phyloP scores from a whole-genome alignment of 306 rosid species.

The Cicer judaicum region DNA sequence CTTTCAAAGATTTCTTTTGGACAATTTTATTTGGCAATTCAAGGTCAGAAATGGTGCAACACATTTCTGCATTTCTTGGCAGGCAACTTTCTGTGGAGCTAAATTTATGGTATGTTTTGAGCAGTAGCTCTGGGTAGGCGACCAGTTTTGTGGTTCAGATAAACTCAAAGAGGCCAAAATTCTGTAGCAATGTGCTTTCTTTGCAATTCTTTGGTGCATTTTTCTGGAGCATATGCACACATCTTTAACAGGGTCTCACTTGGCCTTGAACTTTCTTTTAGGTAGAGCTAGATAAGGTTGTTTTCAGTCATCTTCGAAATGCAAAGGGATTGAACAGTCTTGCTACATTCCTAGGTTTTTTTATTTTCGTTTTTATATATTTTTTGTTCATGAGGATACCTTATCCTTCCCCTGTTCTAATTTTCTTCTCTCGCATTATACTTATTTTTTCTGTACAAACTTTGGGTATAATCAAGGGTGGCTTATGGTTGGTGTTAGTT shows the following conservation, averaged over 20 bases:
- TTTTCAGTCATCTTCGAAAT: conserved; percentile 8
- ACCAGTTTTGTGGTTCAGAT: no score
- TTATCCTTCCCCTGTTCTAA: background rate
- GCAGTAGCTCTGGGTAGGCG: no score
- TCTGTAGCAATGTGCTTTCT: no score
- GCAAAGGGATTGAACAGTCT: conserved; percentile 10
- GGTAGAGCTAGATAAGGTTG: background rate
- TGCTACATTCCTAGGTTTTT: conserved; percentile 1
- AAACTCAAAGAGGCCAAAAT: no score
- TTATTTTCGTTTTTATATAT: background rate
- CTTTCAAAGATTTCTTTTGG: background rate
- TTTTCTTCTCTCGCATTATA: background rate
- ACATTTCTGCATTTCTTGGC: background rate
- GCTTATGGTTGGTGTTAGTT: background rate
- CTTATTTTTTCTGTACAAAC: background rate
- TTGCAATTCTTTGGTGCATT: no score
- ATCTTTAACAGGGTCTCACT: background rate
- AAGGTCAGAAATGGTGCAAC: background rate
- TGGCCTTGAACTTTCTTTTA: conserved; percentile 3
- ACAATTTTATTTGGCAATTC: background rate
- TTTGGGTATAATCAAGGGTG: background rate
- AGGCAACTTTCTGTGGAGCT: background rate
- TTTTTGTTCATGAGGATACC: background rate
- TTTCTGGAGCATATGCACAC: no score
- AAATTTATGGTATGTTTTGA: background rate